Conservation (phyloP, 257 asterid species). For the Solanum boliviense region DNA sequence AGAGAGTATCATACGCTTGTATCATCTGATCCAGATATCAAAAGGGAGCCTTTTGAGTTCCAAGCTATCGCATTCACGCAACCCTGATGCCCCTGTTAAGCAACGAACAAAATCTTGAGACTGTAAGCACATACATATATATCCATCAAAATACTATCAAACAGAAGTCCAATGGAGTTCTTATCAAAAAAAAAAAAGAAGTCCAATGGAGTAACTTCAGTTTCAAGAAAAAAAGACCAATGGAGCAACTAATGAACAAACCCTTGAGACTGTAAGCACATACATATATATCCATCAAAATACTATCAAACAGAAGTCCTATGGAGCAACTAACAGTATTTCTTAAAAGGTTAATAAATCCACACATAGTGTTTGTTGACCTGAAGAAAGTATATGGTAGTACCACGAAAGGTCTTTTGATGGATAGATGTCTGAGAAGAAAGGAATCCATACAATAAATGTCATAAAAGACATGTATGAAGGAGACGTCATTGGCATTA, state of each 20-base stretch:
- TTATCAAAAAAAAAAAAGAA: background rate
- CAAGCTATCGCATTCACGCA: conserved; percentile 93
- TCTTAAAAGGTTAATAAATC: background rate
- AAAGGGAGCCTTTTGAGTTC: conserved; percentile 80
- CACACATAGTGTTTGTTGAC: background rate
- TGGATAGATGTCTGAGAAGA: background rate
- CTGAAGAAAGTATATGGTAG: background rate
- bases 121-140: background rate
- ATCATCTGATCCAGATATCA: conserved; percentile 98
- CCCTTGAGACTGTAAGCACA: conserved; percentile 1
- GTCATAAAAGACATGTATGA: background rate
- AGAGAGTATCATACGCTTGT: conserved; percentile 50
- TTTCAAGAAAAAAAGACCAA: background rate
- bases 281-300: background rate
- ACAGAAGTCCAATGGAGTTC: background rate
- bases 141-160: background rate
- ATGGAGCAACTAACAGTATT: background rate
- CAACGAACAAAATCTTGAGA: conserved; percentile 4
- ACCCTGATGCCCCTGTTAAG: conserved; percentile 80
- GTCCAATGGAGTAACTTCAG: background rate
- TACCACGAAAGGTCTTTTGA: background rate
- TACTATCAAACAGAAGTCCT: background rate
- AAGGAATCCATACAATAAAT: background rate
- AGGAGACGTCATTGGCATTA: background rate
- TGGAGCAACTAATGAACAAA: background rate